Evolutionary conservation across 805 yeast genomes (phyloP).

Genomic region (Candida tammaniensis): DNA sequence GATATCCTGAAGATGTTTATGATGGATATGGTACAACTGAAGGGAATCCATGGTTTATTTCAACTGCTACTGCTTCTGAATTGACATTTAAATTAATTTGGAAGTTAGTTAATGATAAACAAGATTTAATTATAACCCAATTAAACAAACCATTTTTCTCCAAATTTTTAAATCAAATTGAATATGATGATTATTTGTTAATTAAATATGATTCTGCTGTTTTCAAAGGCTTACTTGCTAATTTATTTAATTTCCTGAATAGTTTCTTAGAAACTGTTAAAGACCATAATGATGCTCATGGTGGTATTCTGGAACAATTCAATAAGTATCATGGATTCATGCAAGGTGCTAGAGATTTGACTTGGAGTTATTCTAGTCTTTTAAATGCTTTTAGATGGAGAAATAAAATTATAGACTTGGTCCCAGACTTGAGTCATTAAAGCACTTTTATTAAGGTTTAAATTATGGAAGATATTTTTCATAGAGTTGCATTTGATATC

Average conservation of each 20-base stretch:
- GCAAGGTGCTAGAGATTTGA: constrained; percentile 84
- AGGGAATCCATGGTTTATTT: constrained; percentile 93
- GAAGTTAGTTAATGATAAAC: constrained; percentile 34
- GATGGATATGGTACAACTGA: constrained; percentile 69
- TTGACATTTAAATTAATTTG: constrained; percentile 53
- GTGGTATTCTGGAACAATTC: constrained; percentile 86
- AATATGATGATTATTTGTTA: constrained; percentile 16
- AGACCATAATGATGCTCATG: constrained; percentile 60
- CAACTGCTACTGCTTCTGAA: constrained; percentile 70
- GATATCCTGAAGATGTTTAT: constrained; percentile 91
- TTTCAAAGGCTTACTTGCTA: constrained; percentile 44
- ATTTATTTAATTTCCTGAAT: constrained; percentile 58
- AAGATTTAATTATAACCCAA: constrained; percentile 44
- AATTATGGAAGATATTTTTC: no score
- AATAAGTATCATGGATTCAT: constrained; percentile 75
- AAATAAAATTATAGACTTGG: constrained; percentile 1
- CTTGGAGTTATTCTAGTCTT: constrained; percentile 87
- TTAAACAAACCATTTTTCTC: constrained; percentile 27
- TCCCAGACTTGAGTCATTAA: no score
- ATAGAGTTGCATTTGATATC: no score
- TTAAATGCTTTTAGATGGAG: constrained; percentile 72
- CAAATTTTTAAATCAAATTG: constrained; percentile 26
- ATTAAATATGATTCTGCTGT: constrained; percentile 40
- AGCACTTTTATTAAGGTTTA: no score
- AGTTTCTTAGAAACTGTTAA: constrained; percentile 60